phyloP scores from a whole-genome alignment of 257 asterid genomes.

The Eustoma russellianum region DNA sequence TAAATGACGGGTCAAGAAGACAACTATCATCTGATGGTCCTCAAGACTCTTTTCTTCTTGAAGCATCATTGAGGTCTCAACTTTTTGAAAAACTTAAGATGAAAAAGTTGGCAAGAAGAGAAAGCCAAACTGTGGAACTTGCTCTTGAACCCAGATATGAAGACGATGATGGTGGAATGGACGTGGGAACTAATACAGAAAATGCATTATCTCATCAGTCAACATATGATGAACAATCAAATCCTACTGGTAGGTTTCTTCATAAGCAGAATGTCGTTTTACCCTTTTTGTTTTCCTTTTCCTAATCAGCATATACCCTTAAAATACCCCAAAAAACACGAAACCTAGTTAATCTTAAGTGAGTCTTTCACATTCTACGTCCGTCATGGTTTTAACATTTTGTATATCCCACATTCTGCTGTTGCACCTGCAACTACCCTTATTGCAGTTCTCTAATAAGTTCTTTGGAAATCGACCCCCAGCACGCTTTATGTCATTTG shows the following conservation, averaged over 20 bases:
- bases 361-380: no score
- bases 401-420: background rate
- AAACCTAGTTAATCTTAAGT: no score
- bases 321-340: no score
- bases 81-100: conserved; percentile 31
- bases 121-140: conserved; percentile 11
- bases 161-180: conserved; percentile 14
- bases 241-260: conserved; percentile 19
- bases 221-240: conserved; percentile 14
- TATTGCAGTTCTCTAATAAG: background rate
- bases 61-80: conserved; percentile 45
- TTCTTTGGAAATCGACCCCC: background rate
- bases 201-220: conserved; percentile 8
- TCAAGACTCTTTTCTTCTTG: conserved; percentile 38
- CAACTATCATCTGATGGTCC: conserved; percentile 13
- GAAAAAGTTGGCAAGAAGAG: conserved; percentile 23
- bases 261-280: conserved; percentile 5
- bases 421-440: background rate
- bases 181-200: conserved; percentile 8
- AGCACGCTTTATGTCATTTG: background rate
- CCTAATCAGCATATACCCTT: no score
- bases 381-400: background rate
- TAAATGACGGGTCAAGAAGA: conserved; percentile 15
- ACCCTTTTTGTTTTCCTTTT: background rate
- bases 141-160: conserved; percentile 17